phyloP scores from a whole-genome alignment of 495 filamentous ascomycete genomes.

The Thermochaetoides thermophila region DNA sequence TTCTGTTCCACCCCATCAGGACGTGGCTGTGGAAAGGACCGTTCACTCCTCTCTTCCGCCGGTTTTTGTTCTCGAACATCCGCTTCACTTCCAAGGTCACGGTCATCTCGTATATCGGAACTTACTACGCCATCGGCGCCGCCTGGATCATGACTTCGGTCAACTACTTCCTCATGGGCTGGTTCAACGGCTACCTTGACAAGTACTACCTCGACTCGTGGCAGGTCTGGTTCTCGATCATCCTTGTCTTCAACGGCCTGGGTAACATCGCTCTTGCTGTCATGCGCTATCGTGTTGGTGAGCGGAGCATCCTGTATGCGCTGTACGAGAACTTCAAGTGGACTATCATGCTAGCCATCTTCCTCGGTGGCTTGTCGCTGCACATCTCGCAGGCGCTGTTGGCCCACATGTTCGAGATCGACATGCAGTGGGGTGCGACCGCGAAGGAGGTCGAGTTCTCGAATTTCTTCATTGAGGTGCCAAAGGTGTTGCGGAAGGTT shows the following conservation, averaged over 20 bases:
- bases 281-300: conserved; percentile 53
- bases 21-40: conserved; percentile 49
- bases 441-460: conserved; percentile 58
- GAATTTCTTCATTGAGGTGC: conserved; percentile 70
- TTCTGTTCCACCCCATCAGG: conserved; percentile 62
- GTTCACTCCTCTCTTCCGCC: conserved; percentile 60
- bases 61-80: conserved; percentile 56
- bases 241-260: conserved; percentile 56
- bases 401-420: conserved; percentile 57
- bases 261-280: conserved; percentile 49
- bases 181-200: conserved; percentile 58
- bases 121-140: conserved; percentile 69
- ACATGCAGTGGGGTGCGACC: conserved; percentile 60
- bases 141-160: conserved; percentile 64
- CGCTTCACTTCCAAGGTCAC: conserved; percentile 67
- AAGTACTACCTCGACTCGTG: conserved; percentile 65
- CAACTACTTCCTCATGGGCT: conserved; percentile 69
- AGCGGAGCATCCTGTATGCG: conserved; percentile 36
- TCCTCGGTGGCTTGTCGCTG: conserved; percentile 54
- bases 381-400: conserved; percentile 54
- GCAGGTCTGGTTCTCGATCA: conserved; percentile 63
- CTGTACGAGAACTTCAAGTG: conserved; percentile 60
- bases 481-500: conserved; percentile 52
- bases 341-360: conserved; percentile 52
- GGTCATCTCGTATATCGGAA: conserved; percentile 73